Evolutionary conservation across 306 rosid genomes (phyloP).

Genomic region (Hylodesmum podocarpum): DNA sequence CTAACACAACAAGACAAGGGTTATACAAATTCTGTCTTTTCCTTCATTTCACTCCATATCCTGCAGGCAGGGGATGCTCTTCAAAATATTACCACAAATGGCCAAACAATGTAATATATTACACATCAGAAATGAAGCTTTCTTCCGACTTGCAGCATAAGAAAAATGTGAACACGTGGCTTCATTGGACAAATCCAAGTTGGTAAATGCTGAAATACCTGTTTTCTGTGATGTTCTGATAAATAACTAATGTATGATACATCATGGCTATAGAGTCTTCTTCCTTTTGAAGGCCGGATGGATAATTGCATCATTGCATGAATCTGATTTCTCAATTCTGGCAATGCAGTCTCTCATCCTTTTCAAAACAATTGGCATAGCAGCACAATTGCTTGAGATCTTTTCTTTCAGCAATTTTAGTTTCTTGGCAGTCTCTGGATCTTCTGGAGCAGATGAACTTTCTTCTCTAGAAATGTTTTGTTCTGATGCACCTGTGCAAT

Average conservation of each 20-base stretch:
- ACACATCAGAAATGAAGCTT: conserved; percentile 2
- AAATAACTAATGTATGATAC: conserved; percentile 15
- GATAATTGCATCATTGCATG: conserved; percentile 46
- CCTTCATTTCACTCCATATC: conserved; percentile 13
- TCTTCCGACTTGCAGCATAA: conserved; percentile 13
- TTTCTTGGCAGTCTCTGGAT: conserved; percentile 56
- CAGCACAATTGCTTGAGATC: conserved; percentile 56
- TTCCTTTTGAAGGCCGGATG: conserved; percentile 69
- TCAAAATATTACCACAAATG: conserved; percentile 20
- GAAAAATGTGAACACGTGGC: conserved; percentile 10
- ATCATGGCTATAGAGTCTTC: conserved; percentile 41
- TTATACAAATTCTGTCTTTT: conserved; percentile 3
- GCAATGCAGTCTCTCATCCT: conserved; percentile 76
- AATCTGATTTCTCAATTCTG: conserved; percentile 63
- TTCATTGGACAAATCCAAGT: conserved; percentile 10
- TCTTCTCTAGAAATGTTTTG: conserved; percentile 37
- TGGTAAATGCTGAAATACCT: conserved; percentile 16
- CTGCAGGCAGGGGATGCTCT: conserved; percentile 8
- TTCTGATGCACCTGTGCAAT: conserved; percentile 41
- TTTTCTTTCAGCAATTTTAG: conserved; percentile 62
- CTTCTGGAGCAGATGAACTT: conserved; percentile 26
- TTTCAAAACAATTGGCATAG: conserved; percentile 63
- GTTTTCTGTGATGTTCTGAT: background rate
- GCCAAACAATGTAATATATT: background rate
- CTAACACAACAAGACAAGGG: background rate